phyloP scores from a whole-genome alignment of 345 rosid species.

The Citrus trifoliata region DNA sequence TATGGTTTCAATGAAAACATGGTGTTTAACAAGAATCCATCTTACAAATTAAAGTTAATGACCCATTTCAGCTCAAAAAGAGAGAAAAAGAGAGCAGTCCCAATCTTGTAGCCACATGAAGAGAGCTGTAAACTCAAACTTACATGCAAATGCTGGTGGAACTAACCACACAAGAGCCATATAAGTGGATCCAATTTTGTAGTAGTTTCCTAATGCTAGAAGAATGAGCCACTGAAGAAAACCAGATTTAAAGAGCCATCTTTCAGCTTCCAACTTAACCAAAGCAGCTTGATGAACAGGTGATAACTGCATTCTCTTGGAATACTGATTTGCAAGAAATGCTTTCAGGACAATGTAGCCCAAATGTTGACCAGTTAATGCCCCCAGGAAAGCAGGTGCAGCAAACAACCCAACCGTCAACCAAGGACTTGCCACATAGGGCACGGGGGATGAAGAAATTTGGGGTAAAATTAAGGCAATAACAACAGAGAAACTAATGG shows the following conservation, averaged over 20 bases:
- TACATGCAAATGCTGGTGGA: conserved; percentile 97
- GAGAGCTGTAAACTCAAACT: conserved; percentile 29
- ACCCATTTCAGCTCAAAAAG: too few relatives aligned
- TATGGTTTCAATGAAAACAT: conserved; percentile 8
- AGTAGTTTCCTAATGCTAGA: conserved; percentile 67
- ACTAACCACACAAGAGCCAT: conserved; percentile 82
- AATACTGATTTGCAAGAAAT: conserved; percentile 43
- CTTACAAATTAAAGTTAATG: neutral
- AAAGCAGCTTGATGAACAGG: conserved; percentile 43
- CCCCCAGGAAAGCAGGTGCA: conserved; percentile 88
- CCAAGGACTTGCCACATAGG: conserved; percentile 83
- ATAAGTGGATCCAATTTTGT: conserved; percentile 71
- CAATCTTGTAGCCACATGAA: conserved; percentile 12
- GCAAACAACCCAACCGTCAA: conserved; percentile 78
- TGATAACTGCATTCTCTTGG: conserved; percentile 50
- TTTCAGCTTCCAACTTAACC: conserved; percentile 84
- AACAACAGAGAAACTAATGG: conserved; percentile 64
- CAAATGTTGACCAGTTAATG: conserved; percentile 82
- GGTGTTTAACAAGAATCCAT: neutral
- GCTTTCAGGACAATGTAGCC: conserved; percentile 55
- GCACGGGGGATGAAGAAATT: conserved; percentile 71
- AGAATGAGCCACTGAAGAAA: conserved; percentile 82
- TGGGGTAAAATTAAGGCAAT: conserved; percentile 70
- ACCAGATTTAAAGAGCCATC: conserved; percentile 92
- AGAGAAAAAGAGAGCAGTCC: too few relatives aligned